phyloP scores from a whole-genome alignment of 331 rosid genomes.

The Telfairia occidentalis region DNA sequence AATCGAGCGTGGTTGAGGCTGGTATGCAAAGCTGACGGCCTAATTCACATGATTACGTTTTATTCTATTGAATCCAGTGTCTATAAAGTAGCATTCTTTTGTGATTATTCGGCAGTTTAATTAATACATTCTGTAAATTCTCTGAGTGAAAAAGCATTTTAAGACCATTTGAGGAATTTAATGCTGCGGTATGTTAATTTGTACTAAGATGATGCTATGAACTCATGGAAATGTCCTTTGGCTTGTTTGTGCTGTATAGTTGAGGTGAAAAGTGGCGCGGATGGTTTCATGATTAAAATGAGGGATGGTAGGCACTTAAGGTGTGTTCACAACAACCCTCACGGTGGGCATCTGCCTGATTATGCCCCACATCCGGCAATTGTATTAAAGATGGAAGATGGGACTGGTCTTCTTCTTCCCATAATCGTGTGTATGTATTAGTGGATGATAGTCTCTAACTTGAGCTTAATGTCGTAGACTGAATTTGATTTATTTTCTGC shows the following conservation, averaged over 20 bases:
- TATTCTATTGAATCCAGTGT: background rate
- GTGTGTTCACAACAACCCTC: conserved; percentile 89
- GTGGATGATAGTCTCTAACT: background rate
- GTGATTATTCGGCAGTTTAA: background rate
- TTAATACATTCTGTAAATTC: background rate
- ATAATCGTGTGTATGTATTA: conserved; percentile 86
- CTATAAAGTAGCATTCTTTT: background rate
- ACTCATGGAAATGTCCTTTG: conserved; percentile 1
- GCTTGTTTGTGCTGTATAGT: conserved; percentile 33
- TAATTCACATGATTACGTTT: background rate
- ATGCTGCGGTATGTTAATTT: background rate
- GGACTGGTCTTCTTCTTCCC: conserved; percentile 94
- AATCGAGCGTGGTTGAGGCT: conserved; percentile 81
- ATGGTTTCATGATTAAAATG: conserved; percentile 92
- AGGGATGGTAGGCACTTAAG: conserved; percentile 90
- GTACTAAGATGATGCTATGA: background rate
- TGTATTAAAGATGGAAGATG: conserved; percentile 94
- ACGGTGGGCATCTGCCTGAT: conserved; percentile 91
- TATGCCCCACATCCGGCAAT: conserved; percentile 98
- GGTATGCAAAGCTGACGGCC: conserved; percentile 41
- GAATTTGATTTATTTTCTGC: background rate
- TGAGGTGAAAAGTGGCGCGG: conserved; percentile 97
- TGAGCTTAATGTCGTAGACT: background rate
- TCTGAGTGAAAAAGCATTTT: background rate
- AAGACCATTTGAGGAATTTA: background rate